Percentiles rank a stretch among this genome's conserved stretches.
Conservation (phyloP, 2,329 filamentous ascomycete species). For the Ophiostoma quercus region DNA sequence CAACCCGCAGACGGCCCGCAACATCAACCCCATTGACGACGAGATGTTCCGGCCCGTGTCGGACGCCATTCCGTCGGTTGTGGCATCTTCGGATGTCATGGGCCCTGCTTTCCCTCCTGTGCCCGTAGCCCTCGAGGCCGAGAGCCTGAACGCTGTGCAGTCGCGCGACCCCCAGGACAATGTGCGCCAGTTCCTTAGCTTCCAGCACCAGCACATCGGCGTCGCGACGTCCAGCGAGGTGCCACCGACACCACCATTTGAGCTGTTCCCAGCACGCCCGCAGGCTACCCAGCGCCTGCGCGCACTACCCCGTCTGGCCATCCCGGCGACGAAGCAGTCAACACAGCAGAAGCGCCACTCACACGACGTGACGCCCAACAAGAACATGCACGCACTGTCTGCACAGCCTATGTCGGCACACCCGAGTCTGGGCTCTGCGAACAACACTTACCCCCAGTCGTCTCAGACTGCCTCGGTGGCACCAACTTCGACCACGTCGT, state of each 20-base stretch:
- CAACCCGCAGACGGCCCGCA: slow-evolving; percentile 61
- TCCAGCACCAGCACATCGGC: slow-evolving; percentile 59
- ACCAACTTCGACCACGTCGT: slow-evolving; percentile 24
- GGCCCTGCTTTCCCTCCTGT: slow-evolving; percentile 55
- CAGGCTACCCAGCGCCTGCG: slow-evolving; percentile 51
- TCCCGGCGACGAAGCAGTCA: slow-evolving; percentile 39
- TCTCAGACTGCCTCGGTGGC: slow-evolving; percentile 21
- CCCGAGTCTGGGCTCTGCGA: slow-evolving; percentile 13
- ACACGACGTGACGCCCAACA: neutral
- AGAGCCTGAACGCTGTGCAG: slow-evolving; percentile 63
- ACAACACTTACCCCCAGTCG: slow-evolving; percentile 16
- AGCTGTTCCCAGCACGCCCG: slow-evolving; percentile 46
- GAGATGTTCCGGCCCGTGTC: slow-evolving; percentile 61
- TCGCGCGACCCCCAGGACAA: slow-evolving; percentile 83
- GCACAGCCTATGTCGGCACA: slow-evolving; percentile 28
- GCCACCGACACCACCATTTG: slow-evolving; percentile 65
- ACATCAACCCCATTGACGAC: slow-evolving; percentile 46
- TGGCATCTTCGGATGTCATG: slow-evolving; percentile 86
- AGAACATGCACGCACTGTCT: slow-evolving; percentile 23
- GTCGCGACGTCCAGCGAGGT: slow-evolving; percentile 45
- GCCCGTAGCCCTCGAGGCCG: slow-evolving; percentile 66
- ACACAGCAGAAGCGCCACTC: slow-evolving; percentile 25
- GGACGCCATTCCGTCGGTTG: slow-evolving; percentile 71
- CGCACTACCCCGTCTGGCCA: slow-evolving; percentile 57
- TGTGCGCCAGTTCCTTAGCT: slow-evolving; percentile 82